These are phyloP conservation scores for Lagenaria siceraria DNA, from an alignment of 306 rosid genomes.

Conservation along the genomic window DNA sequence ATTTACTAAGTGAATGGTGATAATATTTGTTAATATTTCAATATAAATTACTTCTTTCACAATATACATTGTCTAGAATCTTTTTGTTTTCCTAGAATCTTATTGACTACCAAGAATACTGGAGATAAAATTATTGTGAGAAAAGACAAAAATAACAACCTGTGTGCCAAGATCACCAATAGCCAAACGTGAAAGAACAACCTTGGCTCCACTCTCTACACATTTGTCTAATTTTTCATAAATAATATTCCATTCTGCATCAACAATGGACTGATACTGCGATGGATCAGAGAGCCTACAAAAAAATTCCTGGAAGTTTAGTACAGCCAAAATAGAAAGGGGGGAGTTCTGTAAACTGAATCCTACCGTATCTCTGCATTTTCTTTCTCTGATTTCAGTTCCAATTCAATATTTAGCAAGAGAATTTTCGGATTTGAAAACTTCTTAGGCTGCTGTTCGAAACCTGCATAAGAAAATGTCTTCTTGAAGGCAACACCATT, in stretches of 20 bases:
- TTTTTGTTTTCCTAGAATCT: background rate
- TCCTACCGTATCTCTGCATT: conserved; percentile 93
- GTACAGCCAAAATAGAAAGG: background rate
- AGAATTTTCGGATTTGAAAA: conserved; percentile 68
- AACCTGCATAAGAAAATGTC: conserved; percentile 98
- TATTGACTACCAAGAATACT: background rate
- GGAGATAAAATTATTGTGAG: background rate
- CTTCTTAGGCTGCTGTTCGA: conserved; percentile 98
- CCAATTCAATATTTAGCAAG: conserved; percentile 77
- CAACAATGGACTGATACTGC: conserved; percentile 94
- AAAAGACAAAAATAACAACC: conserved; percentile 27
- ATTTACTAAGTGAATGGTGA: background rate
- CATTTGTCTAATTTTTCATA: conserved; percentile 95
- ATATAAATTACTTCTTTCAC: background rate
- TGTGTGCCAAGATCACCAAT: conserved; percentile 97
- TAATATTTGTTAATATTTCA: background rate
- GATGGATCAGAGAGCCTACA: conserved; percentile 91
- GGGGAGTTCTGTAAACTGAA: background rate
- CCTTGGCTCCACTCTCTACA: conserved; percentile 88
- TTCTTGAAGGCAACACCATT: conserved; percentile 96
- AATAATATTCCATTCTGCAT: conserved; percentile 99
- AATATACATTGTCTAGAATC: background rate
- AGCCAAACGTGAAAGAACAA: conserved; percentile 93
- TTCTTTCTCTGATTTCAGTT: conserved; percentile 98
- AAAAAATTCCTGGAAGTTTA: background rate